Conservation (phyloP, 2,329 filamentous ascomycete species). For the Hypoxylon sp. region DNA sequence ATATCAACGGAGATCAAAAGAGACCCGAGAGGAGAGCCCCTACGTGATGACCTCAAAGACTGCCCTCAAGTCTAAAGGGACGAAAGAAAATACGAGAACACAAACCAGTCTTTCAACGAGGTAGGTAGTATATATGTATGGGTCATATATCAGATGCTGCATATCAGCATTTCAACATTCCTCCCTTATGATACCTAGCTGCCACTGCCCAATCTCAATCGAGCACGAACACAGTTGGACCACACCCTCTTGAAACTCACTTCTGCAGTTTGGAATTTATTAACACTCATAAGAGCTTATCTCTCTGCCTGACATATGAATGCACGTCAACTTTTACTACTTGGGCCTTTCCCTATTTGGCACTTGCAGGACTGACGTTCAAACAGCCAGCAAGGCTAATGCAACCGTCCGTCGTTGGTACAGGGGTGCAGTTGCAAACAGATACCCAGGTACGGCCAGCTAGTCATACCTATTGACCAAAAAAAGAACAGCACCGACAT, state of each 20-base stretch:
- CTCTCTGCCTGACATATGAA: slow-evolving; percentile 10
- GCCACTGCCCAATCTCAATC: background rate
- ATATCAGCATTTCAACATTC: slow-evolving; percentile 19
- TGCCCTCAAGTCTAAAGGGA: slow-evolving; percentile 33
- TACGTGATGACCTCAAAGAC: slow-evolving; percentile 47
- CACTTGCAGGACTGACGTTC: slow-evolving; percentile 49
- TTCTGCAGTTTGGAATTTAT: slow-evolving; percentile 4
- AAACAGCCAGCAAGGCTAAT: slow-evolving; percentile 53
- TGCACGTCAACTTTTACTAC: slow-evolving; percentile 35
- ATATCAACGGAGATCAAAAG: slow-evolving; percentile 38
- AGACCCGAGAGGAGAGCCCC: slow-evolving; percentile 22
- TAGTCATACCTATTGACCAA: slow-evolving; percentile 20
- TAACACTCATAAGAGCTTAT: slow-evolving; percentile 11
- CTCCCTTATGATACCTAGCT: slow-evolving; percentile 21
- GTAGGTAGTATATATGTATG: slow-evolving; percentile 36
- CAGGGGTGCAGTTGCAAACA: slow-evolving; percentile 52
- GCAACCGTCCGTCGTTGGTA: slow-evolving; percentile 47
- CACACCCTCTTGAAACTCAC: background rate
- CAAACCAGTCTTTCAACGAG: slow-evolving; percentile 38
- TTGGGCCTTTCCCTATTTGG: slow-evolving; percentile 28
- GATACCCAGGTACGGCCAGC: slow-evolving; percentile 29
- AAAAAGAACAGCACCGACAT: slow-evolving; percentile 13
- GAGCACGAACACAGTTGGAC: slow-evolving; percentile 7
- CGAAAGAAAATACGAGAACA: slow-evolving; percentile 40
- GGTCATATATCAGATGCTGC: slow-evolving; percentile 26